Evolutionary conservation across 805 yeast species (phyloP), one percentile per base, ranked within the genome.

Genomic region (Scheffersomyces lignosus): DNA sequence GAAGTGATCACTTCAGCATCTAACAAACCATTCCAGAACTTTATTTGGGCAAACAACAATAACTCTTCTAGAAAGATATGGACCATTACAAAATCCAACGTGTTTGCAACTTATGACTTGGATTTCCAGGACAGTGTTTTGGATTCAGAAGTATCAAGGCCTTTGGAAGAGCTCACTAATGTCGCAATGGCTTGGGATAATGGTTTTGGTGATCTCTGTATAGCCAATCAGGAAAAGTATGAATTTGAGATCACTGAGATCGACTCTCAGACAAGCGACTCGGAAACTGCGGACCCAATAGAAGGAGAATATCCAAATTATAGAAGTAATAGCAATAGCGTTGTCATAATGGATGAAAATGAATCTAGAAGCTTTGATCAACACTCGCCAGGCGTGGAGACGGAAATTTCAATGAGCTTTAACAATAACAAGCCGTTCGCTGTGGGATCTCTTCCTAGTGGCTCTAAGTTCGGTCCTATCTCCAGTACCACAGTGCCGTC

Each of bases 101-200:
- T 54, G 17, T 67, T 68, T 42, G 51, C 58, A 3, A 47, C 70
- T 10, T 61, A 64, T 43, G 60, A 59, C 43, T 46, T 68, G 29
- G 64, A 60, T 37, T 34, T 46, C 1, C 29, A 30, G 4, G 40
- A 36, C 28, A 27, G 34, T 12, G 42, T 48, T 14, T 33, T 38
- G 27, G 39, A 42, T 13, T 49, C 52, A 5, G 58, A 60, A 35
- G 48, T 68, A 4, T 31, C 55, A 4, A 48, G 64, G 64, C 49
- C 72, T 42, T 54, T 76, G 4, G 81, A 80, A 33, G 73, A 76
- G 28, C 53, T 87, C 18, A 67, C 78, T 1, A 58, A 72, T 5
- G 68, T 71, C 0, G 63, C 86, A 0, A 51, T 74, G 4, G 68
- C 80, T 0, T 87, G 93, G 95, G 66, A 77, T 37, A 59, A 61